Evolutionary conservation across 2,329 filamentous ascomycete species (phyloP), one percentile per base, ranked within the genome.

Genomic region (Xylaria sp.): DNA sequence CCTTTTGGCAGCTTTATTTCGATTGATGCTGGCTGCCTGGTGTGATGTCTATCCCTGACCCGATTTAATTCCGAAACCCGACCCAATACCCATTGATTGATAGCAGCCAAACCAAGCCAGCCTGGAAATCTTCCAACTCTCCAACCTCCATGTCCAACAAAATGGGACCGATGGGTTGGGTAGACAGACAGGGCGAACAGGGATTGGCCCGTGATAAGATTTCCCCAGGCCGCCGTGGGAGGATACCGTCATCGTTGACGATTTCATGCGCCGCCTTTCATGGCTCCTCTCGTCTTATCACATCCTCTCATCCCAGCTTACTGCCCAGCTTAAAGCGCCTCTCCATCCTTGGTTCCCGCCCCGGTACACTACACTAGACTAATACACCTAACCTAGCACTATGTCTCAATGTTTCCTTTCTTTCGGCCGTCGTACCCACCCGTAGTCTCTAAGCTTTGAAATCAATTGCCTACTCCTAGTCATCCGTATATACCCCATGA

Each of bases 201-300:
- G 67, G 67, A 67, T 69, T 10, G 15, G 36, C 54, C 18, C 54
- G 43, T 54, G 67, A 63, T 60, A 66, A 69, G 63, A 41, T 28
- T 59, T 28, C 43, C 52, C 23, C 23, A 46, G 18, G 52, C 15
- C 55, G 52, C 15, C 55, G n/a, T 8, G 48, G 33, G 36, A 61
- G 39, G 49, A 41, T 31, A 28, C 33, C 67, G 64, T 69, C 67
- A 69, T 67, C 59, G 57, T 55, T 41, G 57, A 63, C 55, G 49
- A 54, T 33, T 20, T 33, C 52, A 33, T 64, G 23, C 31, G 39
- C 18, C 6, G 5, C 18, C 6, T 58, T 39, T 31, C 13, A 9
- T 46, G 23, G n/a, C 39, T 20, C 28, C 39, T 20, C 28, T 28
- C 51, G 41, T 46, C 41, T 54, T 25, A 18, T 55, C 52, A 13